Evolutionary conservation across 2,329 filamentous ascomycete species (phyloP), one percentile per base, ranked within the genome.

Genomic region (Simplicillium sp.): DNA sequence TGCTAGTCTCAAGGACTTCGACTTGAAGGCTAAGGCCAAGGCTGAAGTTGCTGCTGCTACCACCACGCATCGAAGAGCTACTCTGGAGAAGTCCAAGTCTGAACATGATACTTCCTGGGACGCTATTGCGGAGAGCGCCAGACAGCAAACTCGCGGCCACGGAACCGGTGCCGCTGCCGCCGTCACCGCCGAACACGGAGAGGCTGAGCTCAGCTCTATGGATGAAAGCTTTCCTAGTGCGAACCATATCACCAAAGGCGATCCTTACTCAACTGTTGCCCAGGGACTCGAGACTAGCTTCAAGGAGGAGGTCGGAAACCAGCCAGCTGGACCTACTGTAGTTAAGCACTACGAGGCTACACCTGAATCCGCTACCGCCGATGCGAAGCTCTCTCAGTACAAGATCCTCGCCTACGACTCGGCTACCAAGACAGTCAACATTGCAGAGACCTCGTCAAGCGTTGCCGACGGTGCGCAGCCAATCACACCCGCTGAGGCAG

Each of bases 351-450:
- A 55, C 39, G 15, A 37, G 7, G 6, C 43, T 33, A 46, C 48
- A 29, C 34, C 40, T 35, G 29, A 35, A 44, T 36, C 33, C 29
- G 4, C 31, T 15, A 14, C 40, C 13, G 41, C 43, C 3, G 38
- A 36, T 12, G 39, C 42, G 7, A 44, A 48, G 6, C 39, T 48
- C 7, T 40, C 43, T 2, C 43, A 45, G 3, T 85, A 84, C 65
- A 84, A 77, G 54, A 71, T 85, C 29, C 65, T 87, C 6, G 80
- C 77, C 2, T 84, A 80, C 50, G 77, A 85, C 48, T 65, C 74
- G 2, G 65, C 63, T 8, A 77, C 70, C 48, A 69, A 80, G 48
- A 63, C 62, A 11, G 66, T 86, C 49, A 71, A 65, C 34, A 66
- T 70, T 3, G 77, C 77, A 6, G 77, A 82, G 47, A 81, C 77